Conservation (phyloP, 2,329 filamentous ascomycete species). For the Fusarium succisae region DNA sequence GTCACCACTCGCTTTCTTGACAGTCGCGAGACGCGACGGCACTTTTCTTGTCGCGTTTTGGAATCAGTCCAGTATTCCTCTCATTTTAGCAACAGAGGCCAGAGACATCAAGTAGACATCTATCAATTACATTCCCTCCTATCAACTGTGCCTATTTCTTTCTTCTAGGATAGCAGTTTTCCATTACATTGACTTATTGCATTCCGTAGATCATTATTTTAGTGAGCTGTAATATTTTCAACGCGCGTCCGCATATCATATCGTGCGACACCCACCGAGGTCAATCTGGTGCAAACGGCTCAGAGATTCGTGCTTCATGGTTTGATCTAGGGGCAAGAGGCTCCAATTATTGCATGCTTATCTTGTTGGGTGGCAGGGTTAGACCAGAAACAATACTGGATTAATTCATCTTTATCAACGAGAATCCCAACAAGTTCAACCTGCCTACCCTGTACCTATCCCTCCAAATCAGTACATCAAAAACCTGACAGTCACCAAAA, state of each 20-base stretch:
- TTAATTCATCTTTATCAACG: fast-evolving
- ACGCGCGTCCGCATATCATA: fast-evolving
- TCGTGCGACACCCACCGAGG: too few relatives aligned
- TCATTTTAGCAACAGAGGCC: neutral
- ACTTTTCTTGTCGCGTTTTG: too few relatives aligned
- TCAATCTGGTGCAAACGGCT: fast-evolving
- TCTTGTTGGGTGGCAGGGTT: fast-evolving
- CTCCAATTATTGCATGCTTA: fast-evolving
- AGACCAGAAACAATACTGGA: fast-evolving
- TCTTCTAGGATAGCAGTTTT: fast-evolving
- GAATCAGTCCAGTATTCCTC: fast-evolving
- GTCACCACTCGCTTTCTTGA: neutral
- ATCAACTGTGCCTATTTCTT: neutral
- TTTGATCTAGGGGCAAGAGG: fast-evolving
- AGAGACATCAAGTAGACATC: neutral
- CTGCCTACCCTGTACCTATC: fast-evolving
- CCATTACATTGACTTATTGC: fast-evolving
- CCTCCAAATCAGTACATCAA: fast-evolving
- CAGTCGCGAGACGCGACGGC: fast-evolving
- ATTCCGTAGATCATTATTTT: fast-evolving
- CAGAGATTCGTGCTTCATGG: fast-evolving
- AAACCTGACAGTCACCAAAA: neutral
- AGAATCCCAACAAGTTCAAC: fast-evolving
- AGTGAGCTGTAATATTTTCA: neutral
- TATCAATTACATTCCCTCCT: neutral